Base-by-base conservation (phyloP, 2,329 filamentous ascomycete genomes). In the Talaromyces sp. region DNA sequence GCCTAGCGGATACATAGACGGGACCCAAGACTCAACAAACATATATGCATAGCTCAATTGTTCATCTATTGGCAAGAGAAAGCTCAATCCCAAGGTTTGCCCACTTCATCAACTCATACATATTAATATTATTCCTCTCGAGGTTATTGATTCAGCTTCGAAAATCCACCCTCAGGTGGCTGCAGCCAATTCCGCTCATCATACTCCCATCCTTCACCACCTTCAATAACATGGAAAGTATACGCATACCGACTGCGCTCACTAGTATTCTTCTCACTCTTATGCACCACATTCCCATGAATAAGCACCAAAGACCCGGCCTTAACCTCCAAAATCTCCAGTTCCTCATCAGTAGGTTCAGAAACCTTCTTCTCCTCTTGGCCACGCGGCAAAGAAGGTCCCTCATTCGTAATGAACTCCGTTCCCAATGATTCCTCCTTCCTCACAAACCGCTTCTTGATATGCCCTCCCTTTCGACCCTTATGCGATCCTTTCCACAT, bases 211-310 rank as follows among this genome's bases (percentile, higher is more conserved):
- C 73, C 78, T 39, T 86, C 78, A 17, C 88, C 83, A 0, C 88
- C 89, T 75, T 97, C 94, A 66, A 97, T 97, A 52, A 96, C 84
- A 77, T 99, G 94, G 71, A 97, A 99, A 0, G 94, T 97, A 74
- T 97, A 99, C 49, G 97, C 96, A 69, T 94, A 95, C 61, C 93
- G 82, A 19, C 92, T 91, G 79, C 90, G 93, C 59, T 82, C 75
- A 70, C 92, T 96, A 51, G 84, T 82, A 70, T 99, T 99, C 80
- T 83, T 90, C 82, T 96, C 91, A 70, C 92, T 97, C 84, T 96
- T 96, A 75, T 99, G 94, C 76, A 97, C 71, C 64, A 97, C 76
- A 73, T 97, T 97, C 1, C 94, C 94, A 76, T 99, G 93, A 60
- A 99, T 97, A 57, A 99, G 75, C 43, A 97, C 91, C 72, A 99